Evolutionary conservation across 805 yeast species (phyloP).

Genomic region (Teunomyces cretensis): DNA sequence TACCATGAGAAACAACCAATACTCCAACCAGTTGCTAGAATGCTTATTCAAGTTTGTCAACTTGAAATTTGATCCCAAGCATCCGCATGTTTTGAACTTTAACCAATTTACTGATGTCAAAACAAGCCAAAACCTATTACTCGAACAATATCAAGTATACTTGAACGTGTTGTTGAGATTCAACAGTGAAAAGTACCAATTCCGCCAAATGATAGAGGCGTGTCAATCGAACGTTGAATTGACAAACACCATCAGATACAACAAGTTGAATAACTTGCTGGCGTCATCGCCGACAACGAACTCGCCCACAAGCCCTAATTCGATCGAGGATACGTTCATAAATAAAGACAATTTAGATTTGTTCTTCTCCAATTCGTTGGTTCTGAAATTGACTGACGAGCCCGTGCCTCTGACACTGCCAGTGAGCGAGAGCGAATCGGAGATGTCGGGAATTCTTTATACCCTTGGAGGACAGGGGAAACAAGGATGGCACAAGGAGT

Average conservation of each 20-base stretch:
- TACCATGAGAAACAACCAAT: conserved; percentile 38
- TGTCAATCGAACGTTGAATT: conserved; percentile 40
- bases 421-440: conserved; percentile 20
- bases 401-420: conserved; percentile 2
- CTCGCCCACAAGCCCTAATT: not conserved
- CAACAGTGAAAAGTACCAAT: conserved; percentile 41
- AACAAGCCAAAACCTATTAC: conserved; percentile 15
- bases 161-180: conserved; percentile 34
- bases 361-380: conserved; percentile 21
- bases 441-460: conserved; percentile 51
- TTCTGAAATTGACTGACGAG: not conserved
- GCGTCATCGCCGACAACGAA: not conserved
- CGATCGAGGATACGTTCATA: conserved; percentile 16
- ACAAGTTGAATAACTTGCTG: conserved; percentile 18
- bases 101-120: conserved; percentile 15
- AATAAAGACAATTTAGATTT: conserved; percentile 29
- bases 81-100: conserved; percentile 15
- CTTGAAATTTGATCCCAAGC: conserved; percentile 13
- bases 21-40: conserved; percentile 37
- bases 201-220: conserved; percentile 42
- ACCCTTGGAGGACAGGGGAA: conserved; percentile 60
- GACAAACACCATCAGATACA: conserved; percentile 29
- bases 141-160: conserved; percentile 29
- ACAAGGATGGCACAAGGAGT: conserved; percentile 84
- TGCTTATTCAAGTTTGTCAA: conserved; percentile 34